Evolutionary conservation across 2,329 filamentous ascomycete species (phyloP).

Genomic region (Tolypocladium ovalisporum): DNA sequence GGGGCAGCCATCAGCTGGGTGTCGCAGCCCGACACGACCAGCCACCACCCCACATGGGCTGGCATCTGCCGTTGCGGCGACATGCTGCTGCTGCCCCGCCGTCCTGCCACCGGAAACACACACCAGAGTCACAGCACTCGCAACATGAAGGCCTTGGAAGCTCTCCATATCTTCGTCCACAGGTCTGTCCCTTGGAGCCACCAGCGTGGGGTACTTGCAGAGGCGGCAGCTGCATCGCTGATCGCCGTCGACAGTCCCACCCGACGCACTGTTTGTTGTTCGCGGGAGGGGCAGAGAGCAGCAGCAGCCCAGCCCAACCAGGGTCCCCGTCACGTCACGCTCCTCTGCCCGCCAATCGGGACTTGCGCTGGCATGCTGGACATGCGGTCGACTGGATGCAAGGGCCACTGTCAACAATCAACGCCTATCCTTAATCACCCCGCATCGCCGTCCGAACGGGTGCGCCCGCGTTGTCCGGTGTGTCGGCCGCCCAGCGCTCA

Average conservation of each 20-base stretch:
- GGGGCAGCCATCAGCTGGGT: slow-evolving; percentile 1
- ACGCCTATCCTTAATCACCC: background rate
- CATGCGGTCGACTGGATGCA: background rate
- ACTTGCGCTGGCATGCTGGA: background rate
- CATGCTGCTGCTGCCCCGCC: too few species aligned
- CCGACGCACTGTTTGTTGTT: background rate
- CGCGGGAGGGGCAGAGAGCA: background rate
- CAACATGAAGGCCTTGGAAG: too few species aligned
- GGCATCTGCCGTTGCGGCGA: too few species aligned
- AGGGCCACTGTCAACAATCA: background rate
- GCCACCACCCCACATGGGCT: too few species aligned
- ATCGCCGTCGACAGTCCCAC: background rate
- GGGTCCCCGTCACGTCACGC: background rate
- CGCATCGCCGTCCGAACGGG: background rate
- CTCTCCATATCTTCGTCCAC: too few species aligned
- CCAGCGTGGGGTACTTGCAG: too few species aligned
- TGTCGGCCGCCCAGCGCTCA: too few species aligned
- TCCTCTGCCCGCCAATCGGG: background rate
- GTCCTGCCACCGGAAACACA: too few species aligned
- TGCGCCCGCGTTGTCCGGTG: background rate
- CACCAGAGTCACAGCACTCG: too few species aligned
- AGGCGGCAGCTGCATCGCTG: background rate
- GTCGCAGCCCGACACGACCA: background rate
- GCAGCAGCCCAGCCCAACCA: background rate
- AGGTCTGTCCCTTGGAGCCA: too few species aligned